Conservation (phyloP, 2,329 filamentous ascomycete species). For the Samsoniella hepiali region DNA sequence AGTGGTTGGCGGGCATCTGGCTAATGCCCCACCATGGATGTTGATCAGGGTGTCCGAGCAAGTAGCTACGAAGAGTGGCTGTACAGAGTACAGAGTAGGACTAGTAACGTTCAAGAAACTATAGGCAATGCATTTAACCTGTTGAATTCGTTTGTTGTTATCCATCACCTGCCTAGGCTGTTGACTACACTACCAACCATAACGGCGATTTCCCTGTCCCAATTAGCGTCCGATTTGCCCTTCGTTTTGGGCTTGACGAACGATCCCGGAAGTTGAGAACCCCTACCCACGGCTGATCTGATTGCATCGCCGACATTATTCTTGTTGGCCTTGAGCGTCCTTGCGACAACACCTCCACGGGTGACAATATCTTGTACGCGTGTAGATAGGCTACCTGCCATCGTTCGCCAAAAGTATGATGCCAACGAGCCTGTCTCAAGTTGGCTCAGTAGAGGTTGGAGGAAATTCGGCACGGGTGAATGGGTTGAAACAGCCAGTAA, state of each 20-base stretch:
- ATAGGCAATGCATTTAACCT: neutral
- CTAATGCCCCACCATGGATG: conserved; percentile 9
- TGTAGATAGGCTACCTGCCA: conserved; percentile 72
- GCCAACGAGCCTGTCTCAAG: conserved; percentile 85
- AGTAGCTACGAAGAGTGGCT: neutral
- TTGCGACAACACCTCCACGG: conserved; percentile 77
- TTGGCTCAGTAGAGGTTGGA: conserved; percentile 69
- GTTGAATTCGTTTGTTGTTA: neutral
- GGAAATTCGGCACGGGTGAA: conserved; percentile 48
- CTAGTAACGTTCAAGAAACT: neutral
- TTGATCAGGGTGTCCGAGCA: neutral
- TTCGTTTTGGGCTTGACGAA: conserved; percentile 43
- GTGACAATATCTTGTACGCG: conserved; percentile 81
- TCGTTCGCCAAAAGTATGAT: conserved; percentile 89
- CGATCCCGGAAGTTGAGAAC: conserved; percentile 64
- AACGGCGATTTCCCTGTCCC: conserved; percentile 90
- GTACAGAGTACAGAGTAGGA: neutral
- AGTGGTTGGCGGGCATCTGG: neutral
- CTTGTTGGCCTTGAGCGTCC: conserved; percentile 74
- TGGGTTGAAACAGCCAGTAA: conserved; percentile 45
- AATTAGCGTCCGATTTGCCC: conserved; percentile 50
- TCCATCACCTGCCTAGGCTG: conserved; percentile 42
- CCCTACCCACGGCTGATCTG: conserved; percentile 76
- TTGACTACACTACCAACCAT: conserved; percentile 84
- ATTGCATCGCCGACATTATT: conserved; percentile 74